A percentile compares a stretch with the other conserved stretches of the same genome.
phyloP scores from a whole-genome alignment of 2,329 filamentous ascomycete species.

The Ascochyta viciae-villosae region DNA sequence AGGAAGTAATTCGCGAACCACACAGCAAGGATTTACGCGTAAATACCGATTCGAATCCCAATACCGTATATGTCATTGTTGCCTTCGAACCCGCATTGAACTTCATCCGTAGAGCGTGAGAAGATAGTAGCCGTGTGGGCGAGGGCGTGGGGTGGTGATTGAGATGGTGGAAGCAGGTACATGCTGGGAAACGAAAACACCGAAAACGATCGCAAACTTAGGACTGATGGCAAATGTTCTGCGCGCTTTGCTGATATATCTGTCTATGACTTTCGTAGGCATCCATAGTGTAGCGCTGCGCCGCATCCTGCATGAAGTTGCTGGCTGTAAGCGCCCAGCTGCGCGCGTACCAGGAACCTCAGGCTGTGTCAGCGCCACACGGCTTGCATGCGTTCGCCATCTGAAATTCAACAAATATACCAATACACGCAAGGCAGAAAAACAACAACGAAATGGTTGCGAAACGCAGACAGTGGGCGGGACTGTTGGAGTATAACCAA shows the following conservation, averaged over 20 bases:
- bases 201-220: not conserved
- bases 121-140: not conserved
- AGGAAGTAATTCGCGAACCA: conserved; percentile 39
- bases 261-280: not conserved
- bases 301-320: conserved; percentile 6
- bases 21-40: conserved; percentile 35
- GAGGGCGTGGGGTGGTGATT: not conserved
- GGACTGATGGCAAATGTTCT: not conserved
- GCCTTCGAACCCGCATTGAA: conserved; percentile 54
- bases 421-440: no score
- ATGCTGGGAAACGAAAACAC: not conserved
- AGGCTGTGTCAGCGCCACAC: not conserved
- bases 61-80: conserved; percentile 49
- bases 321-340: conserved; percentile 9
- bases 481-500: no score
- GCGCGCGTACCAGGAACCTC: conserved; percentile 1
- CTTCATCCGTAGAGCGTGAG: not conserved
- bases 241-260: not conserved
- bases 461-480: no score
- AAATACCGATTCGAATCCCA: conserved; percentile 41
- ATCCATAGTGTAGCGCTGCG: conserved; percentile 7
- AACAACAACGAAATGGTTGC: no score
- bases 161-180: not conserved
- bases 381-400: no score
- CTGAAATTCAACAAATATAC: no score